Percentiles rank a stretch among this genome's conserved stretches.
These are phyloP conservation scores for Yamadazyma diddensiae DNA, from an alignment of 1,139 yeast species.

Conservation along the genomic window DNA sequence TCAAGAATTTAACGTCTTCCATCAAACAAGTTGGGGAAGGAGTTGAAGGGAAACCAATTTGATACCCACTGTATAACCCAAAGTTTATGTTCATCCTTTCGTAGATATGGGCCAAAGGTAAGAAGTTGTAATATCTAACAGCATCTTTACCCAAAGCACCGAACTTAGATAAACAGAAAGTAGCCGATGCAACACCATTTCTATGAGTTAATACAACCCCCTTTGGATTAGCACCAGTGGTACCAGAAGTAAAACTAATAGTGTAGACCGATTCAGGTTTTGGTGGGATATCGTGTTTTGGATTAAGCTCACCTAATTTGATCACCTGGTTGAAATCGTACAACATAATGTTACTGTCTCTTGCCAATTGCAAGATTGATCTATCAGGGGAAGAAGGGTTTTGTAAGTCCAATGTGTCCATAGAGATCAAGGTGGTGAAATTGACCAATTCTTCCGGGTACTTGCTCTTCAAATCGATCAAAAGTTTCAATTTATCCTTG, in stretches of 20 bases:
- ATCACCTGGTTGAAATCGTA: conserved; percentile 53
- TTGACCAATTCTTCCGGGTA: conserved; percentile 23
- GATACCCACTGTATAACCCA: conserved; percentile 32
- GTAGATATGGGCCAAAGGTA: conserved; percentile 37
- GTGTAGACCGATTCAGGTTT: conserved; percentile 55
- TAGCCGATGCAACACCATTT: conserved; percentile 50
- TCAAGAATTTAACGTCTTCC: conserved; percentile 54
- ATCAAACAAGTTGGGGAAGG: conserved; percentile 45
- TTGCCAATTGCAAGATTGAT: conserved; percentile 20
- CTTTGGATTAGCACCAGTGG: conserved; percentile 68
- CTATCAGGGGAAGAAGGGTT: conserved; percentile 13
- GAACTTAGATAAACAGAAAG: conserved; percentile 19
- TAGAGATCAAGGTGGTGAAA: conserved; percentile 33
- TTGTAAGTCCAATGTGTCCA: conserved; percentile 36
- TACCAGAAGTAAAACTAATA: conserved; percentile 75
- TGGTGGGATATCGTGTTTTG: conserved; percentile 48
- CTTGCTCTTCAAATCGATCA: conserved; percentile 26
- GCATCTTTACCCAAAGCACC: conserved; percentile 1
- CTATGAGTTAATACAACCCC: conserved; percentile 66
- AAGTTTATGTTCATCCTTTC: conserved; percentile 34
- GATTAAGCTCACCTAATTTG: conserved; percentile 49
- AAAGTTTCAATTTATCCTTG: conserved; percentile 26
- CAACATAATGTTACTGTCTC: conserved; percentile 26
- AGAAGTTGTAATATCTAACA: conserved; percentile 18
- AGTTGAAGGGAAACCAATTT: conserved; percentile 44